phyloP scores from a whole-genome alignment of 176 grass and related monocot species.

The Musa troglodytarum region DNA sequence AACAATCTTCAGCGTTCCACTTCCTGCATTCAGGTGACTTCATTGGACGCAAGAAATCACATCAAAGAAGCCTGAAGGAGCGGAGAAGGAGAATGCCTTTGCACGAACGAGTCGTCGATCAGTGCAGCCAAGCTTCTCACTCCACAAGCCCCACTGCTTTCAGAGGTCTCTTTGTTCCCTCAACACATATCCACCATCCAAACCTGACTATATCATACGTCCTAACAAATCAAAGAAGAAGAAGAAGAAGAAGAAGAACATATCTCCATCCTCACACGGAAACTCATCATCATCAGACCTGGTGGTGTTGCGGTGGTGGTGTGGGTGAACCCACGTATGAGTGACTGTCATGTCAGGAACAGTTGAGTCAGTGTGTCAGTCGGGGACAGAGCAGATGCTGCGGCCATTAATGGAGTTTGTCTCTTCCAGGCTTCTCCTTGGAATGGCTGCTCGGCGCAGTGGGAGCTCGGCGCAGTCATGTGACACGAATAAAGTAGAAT shows the following conservation, averaged over 20 bases:
- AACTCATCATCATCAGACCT: no score
- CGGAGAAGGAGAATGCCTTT: no score
- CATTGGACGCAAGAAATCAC: background rate
- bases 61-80: no score
- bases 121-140: background rate
- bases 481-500: background rate
- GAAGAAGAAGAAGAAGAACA: no score
- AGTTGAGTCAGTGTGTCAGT: background rate
- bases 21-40: background rate
- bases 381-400: background rate
- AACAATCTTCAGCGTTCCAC: background rate
- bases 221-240: no score
- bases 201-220: no score
- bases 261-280: no score
- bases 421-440: background rate
- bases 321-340: no score
- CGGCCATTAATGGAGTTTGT: constrained; percentile 5
- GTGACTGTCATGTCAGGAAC: no score
- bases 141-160: background rate
- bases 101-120: background rate
- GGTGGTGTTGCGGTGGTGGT: no score
- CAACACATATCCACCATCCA: background rate
- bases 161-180: background rate
- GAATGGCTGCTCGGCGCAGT: background rate
- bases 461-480: background rate